These are phyloP conservation scores for Sphaerulina populicola DNA, from an alignment of 2,329 filamentous ascomycete genomes.

Conservation along the genomic window DNA sequence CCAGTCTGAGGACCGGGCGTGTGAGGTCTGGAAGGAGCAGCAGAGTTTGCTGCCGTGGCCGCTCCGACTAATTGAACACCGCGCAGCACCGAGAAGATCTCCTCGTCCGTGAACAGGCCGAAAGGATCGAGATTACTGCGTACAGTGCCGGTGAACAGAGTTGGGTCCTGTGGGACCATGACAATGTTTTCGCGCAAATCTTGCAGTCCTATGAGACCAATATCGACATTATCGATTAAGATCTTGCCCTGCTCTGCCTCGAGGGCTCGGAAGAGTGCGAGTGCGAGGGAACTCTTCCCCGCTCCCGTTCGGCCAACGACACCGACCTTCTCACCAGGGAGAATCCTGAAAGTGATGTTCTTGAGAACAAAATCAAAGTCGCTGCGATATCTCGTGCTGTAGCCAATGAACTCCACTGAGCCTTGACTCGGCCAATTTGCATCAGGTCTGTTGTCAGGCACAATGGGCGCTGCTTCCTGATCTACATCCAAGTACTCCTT, in stretches of 20 bases:
- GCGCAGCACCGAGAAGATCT: conserved; percentile 78
- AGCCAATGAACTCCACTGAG: conserved; percentile 76
- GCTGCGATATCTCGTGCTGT: conserved; percentile 78
- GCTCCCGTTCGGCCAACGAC: conserved; percentile 94
- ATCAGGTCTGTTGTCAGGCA: conserved; percentile 69
- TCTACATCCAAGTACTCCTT: conserved; percentile 96
- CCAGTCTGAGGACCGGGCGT: conserved; percentile 25
- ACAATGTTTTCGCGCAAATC: conserved; percentile 90
- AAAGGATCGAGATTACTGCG: conserved; percentile 92
- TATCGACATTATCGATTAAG: conserved; percentile 82
- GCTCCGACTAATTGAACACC: conserved; percentile 77
- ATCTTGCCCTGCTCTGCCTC: conserved; percentile 88
- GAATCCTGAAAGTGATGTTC: conserved; percentile 76
- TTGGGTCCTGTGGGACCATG: conserved; percentile 95
- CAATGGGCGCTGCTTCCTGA: conserved; percentile 73
- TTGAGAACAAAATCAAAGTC: conserved; percentile 83
- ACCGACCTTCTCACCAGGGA: conserved; percentile 82
- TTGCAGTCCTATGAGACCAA: conserved; percentile 80
- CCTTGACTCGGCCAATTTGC: conserved; percentile 78
- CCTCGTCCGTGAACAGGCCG: conserved; percentile 74
- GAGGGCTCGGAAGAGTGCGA: conserved; percentile 86
- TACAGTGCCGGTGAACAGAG: conserved; percentile 85
- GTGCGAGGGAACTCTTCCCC: conserved; percentile 87
- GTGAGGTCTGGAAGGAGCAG: conserved; percentile 34
- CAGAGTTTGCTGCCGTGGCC: conserved; percentile 36